These are phyloP conservation scores for Crithidia mellificae DNA, from an alignment of 208 protist genomes.

Conservation along the genomic window DNA sequence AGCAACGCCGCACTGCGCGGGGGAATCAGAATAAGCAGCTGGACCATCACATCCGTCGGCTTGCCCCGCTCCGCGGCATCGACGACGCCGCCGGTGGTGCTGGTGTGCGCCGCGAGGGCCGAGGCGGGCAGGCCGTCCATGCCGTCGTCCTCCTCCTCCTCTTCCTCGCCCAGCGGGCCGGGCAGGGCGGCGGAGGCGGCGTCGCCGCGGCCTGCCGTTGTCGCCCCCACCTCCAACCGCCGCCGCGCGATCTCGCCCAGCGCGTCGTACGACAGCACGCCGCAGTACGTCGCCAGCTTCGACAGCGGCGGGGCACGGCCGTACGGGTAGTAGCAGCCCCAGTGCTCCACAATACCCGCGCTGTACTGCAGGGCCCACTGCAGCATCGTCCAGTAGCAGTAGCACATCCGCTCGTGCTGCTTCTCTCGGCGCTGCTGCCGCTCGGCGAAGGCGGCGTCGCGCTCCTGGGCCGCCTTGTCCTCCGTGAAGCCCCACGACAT, in stretches of 20 bases:
- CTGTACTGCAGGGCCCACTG: conserved; percentile 91
- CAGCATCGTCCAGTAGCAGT: conserved; percentile 91
- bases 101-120: neutral
- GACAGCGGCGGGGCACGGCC: conserved; percentile 63
- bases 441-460: conserved; percentile 38
- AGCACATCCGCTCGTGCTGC: conserved; percentile 63
- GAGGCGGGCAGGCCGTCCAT: conserved; percentile 23
- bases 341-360: conserved; percentile 79
- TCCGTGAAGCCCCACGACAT: conserved; percentile 39
- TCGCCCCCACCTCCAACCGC: conserved; percentile 18
- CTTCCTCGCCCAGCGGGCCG: conserved; percentile 2
- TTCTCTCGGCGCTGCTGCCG: conserved; percentile 49
- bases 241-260: conserved; percentile 58
- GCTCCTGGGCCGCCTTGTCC: conserved; percentile 5
- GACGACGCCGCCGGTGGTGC: neutral
- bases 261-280: conserved; percentile 70
- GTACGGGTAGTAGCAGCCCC: conserved; percentile 90
- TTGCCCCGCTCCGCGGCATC: conserved; percentile 32
- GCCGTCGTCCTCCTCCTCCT: conserved; percentile 36
- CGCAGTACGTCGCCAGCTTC: conserved; percentile 78
- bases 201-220: conserved; percentile 1
- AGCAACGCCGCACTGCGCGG: conserved; percentile 57
- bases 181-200: neutral
- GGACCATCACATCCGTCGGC: conserved; percentile 79
- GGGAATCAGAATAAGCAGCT: conserved; percentile 80